Percentiles rank a stretch among this genome's conserved stretches.
Conservation (phyloP, 1,284 basidiomycete species). For the Sanghuangporus sanghuang region DNA sequence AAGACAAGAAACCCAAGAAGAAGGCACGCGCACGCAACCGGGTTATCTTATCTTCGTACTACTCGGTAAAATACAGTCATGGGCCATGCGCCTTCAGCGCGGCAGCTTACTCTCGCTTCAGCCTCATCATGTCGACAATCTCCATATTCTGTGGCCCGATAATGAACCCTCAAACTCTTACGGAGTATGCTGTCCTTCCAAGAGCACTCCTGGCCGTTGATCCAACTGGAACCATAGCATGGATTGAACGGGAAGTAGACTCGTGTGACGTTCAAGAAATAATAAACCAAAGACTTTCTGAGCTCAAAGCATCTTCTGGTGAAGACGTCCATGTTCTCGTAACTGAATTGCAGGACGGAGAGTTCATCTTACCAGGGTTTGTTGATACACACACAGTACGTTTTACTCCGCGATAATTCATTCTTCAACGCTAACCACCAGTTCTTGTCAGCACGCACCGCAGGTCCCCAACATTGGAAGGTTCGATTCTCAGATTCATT, state of each 20-base stretch:
- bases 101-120: background rate
- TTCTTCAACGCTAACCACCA: constrained; percentile 2
- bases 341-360: constrained; percentile 52
- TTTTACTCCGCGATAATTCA: constrained; percentile 22
- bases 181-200: constrained; percentile 48
- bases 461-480: constrained; percentile 84
- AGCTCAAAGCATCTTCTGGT: constrained; percentile 15
- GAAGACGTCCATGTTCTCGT: constrained; percentile 31
- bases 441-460: constrained; percentile 65
- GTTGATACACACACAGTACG: constrained; percentile 86
- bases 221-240: constrained; percentile 56
- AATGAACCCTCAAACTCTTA: constrained; percentile 58
- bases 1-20: background rate
- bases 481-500: constrained; percentile 32
- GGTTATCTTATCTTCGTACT: constrained; percentile 10
- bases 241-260: constrained; percentile 56
- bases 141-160: constrained; percentile 64
- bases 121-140: background rate
- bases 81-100: background rate
- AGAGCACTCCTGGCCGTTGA: constrained; percentile 57
- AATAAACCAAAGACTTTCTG: constrained; percentile 37
- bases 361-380: constrained; percentile 86
- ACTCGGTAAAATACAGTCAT: background rate
- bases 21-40: background rate
- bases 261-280: constrained; percentile 37